Evolutionary conservation across 768 basidiomycete genomes (phyloP), one percentile per base, ranked within the genome.

Genomic region (Suillus lakei): DNA sequence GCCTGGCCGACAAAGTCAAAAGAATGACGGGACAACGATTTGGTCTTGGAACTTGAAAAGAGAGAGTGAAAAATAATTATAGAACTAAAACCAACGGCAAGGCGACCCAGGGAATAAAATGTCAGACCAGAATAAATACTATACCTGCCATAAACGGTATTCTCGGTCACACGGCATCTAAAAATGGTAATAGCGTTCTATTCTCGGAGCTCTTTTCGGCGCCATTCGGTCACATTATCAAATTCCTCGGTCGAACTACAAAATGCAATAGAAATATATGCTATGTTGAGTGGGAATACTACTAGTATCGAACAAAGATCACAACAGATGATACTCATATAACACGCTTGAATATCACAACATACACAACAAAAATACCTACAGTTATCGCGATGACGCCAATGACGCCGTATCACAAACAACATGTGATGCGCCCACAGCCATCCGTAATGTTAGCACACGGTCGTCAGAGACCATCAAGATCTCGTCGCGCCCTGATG

Each of bases 391-490:
- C 53, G 67, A 73, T 39, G 64, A 70, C 48, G 70, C 55, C 54
- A 65, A 43, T 9, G 72, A 68, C 15, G 21, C 56, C 50, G 61
- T 36, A 50, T 67, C 63, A n/a, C 64, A 69, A 21, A 7, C 56
- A 23, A 68, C 59, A 26, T 64, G 68, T 13, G 26, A 55, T 43
- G 71, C 69, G 41, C 68, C 67, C 18, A 79, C 74, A 64, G 82
- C 77, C 67, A 90, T 80, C 56, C 89, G 86, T 62, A 95, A 76
- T 50, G 89, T 85, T 73, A 95, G 79, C 65, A 95, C 88, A 39
- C 91, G 87, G 77, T 97, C 95, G 70, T 96, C 96, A 5, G 92
- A 94, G 41, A 94, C 91, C 77, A 96, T 88, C 67, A 97, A 80
- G 73, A 98, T 94, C 77, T 98, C 95, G 66, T 93, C 91, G 32